Evolutionary conservation across 2,329 filamentous ascomycete species (phyloP), one percentile per base, ranked within the genome.

Genomic region (Cercospora brassicicola): DNA sequence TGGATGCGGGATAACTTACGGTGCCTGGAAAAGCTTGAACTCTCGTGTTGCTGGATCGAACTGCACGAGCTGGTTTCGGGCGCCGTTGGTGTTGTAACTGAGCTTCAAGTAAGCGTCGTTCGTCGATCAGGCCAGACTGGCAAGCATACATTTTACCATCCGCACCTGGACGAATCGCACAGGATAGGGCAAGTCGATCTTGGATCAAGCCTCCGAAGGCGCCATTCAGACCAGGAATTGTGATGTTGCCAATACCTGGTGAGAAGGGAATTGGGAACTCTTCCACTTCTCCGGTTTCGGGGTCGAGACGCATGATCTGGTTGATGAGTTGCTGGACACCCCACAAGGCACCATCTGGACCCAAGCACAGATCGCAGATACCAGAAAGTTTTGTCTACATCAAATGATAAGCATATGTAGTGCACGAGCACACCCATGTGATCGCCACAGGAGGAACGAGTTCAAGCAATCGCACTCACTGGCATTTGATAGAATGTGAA

Each of bases 241-340:
- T 65, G 33, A 62, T 53, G 30, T 68, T 68, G 48, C 62, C 63
- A 30, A 66, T 59, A 9, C 62, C 62, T 23, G 63, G 59, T 7
- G 62, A 62, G 66, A 68, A 68, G 10, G 66, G 66, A 33, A 68
- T 68, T 9, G 66, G 62, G 15, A 62, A 68, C 13, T 68, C 66
- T 26, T 65, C 59, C 10, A 66, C 51, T 26, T 66, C 62, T 20
- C 66, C 66, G 33, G 57, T 59, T 8, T 62, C 60, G 36, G 67
- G 63, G 59, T 66, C 63, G 26, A 63, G 48, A 13, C 63, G 33
- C 59, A 66, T 57, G 26, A 65, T 62, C 13, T 66, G 48, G 28
- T 66, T 65, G 23, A 68, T 57, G n/a, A 68, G 62, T 26, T 60
- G 31, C 23, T 68, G 57, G 3, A 55, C 62, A 18, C 66, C 66